Percentiles rank a stretch among this genome's conserved stretches.
Evolutionary conservation across 192 early-diverging fungal genomes (phyloP).

Genomic region (Coemansia sp.): DNA sequence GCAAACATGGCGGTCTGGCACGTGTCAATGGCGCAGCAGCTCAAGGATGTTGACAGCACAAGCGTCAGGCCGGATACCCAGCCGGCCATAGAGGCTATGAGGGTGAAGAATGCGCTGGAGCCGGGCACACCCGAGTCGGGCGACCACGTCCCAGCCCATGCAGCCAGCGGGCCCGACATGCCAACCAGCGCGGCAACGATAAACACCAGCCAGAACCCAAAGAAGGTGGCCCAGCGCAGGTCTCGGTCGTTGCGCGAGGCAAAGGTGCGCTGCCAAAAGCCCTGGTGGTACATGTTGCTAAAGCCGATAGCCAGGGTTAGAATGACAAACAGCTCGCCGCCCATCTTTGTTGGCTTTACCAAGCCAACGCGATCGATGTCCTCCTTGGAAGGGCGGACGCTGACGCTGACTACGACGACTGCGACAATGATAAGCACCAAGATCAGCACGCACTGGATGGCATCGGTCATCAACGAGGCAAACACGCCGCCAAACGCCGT

Average conservation of each 20-base stretch:
- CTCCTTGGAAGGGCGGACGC: conserved; percentile 54
- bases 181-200: conserved; percentile 61
- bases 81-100: conserved; percentile 58
- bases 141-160: conserved; percentile 65
- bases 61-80: conserved; percentile 66
- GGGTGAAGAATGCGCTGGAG: conserved; percentile 68
- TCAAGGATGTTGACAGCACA: conserved; percentile 63
- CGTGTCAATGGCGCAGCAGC: conserved; percentile 68
- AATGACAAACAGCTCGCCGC: conserved; percentile 65
- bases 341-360: conserved; percentile 65
- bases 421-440: conserved; percentile 59
- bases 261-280: conserved; percentile 76
- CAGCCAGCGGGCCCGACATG: conserved; percentile 64
- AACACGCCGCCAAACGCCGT: conserved; percentile 69
- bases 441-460: conserved; percentile 62
- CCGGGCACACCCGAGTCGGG: conserved; percentile 50
- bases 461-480: conserved; percentile 69
- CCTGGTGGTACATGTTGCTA: conserved; percentile 69
- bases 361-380: conserved; percentile 57
- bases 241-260: conserved; percentile 65
- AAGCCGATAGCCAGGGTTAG: conserved; percentile 64
- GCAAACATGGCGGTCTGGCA: conserved; percentile 70
- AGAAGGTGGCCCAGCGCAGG: conserved; percentile 59
- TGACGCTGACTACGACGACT: conserved; percentile 58
- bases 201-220: conserved; percentile 61